A percentile compares a stretch with the other conserved stretches of the same genome.
Conservation (phyloP, 768 basidiomycete species). For the Lactarius sanguifluus region DNA sequence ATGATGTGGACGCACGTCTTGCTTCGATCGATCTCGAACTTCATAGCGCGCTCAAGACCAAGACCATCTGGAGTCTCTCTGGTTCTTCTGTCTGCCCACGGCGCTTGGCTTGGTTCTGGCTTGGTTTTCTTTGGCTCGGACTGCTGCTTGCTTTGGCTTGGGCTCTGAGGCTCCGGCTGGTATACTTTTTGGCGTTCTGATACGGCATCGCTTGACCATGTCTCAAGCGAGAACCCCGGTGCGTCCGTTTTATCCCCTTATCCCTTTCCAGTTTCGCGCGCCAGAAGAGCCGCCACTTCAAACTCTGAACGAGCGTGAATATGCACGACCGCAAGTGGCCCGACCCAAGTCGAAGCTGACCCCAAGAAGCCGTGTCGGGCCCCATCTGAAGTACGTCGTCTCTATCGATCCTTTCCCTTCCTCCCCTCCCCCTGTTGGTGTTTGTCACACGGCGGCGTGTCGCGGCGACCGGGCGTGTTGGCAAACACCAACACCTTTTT, state of each 20-base stretch:
- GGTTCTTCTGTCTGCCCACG: slow-evolving; percentile 6
- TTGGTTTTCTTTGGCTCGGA: slow-evolving; percentile 1
- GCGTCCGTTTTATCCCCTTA: background rate
- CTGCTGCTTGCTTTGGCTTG: background rate
- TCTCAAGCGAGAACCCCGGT: background rate
- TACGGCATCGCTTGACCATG: background rate
- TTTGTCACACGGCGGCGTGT: background rate
- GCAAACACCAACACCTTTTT: background rate
- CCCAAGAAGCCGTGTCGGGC: background rate
- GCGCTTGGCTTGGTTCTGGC: slow-evolving; percentile 13
- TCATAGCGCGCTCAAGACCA: slow-evolving; percentile 22
- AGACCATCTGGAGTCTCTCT: slow-evolving; percentile 8
- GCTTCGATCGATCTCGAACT: slow-evolving; percentile 4
- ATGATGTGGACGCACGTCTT: slow-evolving; percentile 22
- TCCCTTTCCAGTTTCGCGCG: background rate
- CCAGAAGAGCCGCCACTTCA: background rate
- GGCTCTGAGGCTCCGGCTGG: background rate
- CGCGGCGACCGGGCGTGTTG: slow-evolving; percentile 2
- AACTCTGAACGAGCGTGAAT: background rate
- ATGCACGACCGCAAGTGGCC: background rate
- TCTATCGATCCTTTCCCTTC: slow-evolving; percentile 2
- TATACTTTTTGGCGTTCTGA: background rate
- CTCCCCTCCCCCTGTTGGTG: slow-evolving; percentile 3
- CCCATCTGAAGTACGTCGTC: slow-evolving; percentile 1
- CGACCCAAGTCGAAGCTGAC: background rate